A percentile compares a stretch with the other conserved stretches of the same genome.
These are phyloP conservation scores for Crataegus laevigata DNA, from an alignment of 306 rosid species.

Conservation along the genomic window DNA sequence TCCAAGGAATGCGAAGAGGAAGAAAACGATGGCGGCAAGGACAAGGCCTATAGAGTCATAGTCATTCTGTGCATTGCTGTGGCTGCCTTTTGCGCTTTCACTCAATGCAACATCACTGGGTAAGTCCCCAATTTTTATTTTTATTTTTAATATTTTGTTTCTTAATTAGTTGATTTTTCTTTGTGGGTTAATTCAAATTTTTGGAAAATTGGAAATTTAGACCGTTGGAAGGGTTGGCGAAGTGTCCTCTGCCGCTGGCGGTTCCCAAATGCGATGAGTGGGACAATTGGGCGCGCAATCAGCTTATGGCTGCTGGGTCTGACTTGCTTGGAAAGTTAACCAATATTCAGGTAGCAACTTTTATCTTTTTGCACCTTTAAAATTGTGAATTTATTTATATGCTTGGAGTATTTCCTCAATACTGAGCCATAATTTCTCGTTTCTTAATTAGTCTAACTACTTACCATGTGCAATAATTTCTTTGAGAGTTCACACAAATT, in stretches of 20 bases:
- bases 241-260: slow-evolving; percentile 49
- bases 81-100: slow-evolving; percentile 59
- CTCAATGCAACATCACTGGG: slow-evolving; percentile 73
- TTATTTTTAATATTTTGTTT: neutral
- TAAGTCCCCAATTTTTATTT: slow-evolving; percentile 8
- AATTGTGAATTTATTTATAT: too few relatives aligned
- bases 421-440: neutral
- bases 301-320: slow-evolving; percentile 85
- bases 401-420: neutral
- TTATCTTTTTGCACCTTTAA: neutral
- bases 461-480: neutral
- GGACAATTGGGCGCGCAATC: slow-evolving; percentile 85
- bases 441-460: neutral
- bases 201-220: slow-evolving; percentile 24
- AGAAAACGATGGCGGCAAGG: slow-evolving; percentile 15
- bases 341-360: slow-evolving; percentile 58
- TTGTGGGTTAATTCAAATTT: neutral
- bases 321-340: slow-evolving; percentile 81
- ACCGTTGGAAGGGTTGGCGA: slow-evolving; percentile 60
- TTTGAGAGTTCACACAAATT: neutral
- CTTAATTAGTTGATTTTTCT: neutral
- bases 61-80: slow-evolving; percentile 56
- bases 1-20: slow-evolving; percentile 16
- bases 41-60: slow-evolving; percentile 28
- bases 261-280: slow-evolving; percentile 32